Percentiles rank a stretch among this genome's conserved stretches.
phyloP scores from a whole-genome alignment of 805 yeast species.

The Metschnikowia kunwiensis region DNA sequence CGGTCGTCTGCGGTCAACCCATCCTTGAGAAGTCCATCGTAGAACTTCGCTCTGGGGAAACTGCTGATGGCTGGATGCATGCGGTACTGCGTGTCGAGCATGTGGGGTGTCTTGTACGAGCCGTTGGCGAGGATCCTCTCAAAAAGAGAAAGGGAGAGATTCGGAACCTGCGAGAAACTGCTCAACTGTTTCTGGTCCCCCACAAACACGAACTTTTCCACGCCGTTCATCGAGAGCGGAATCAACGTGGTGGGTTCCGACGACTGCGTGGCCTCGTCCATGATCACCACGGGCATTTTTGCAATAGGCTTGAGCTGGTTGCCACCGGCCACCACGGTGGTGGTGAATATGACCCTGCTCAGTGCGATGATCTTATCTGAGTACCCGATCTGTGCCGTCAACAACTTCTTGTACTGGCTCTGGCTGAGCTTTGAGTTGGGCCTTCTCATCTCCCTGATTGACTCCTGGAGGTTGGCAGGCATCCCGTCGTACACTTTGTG shows the following conservation, averaged over 20 bases:
- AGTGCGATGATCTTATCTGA: constrained; percentile 51
- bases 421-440: constrained; percentile 21
- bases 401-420: constrained; percentile 49
- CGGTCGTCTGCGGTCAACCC: constrained; percentile 59
- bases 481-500: constrained; percentile 52
- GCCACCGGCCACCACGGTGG: constrained; percentile 69
- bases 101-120: constrained; percentile 55
- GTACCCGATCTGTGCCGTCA: constrained; percentile 42
- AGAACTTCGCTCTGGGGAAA: constrained; percentile 53
- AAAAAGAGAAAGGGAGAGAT: constrained; percentile 62
- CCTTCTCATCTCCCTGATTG: constrained; percentile 40
- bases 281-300: constrained; percentile 62
- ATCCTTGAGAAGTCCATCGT: constrained; percentile 47
- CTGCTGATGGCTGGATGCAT: constrained; percentile 65
- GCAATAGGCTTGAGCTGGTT: constrained; percentile 52
- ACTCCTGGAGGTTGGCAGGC: constrained; percentile 43
- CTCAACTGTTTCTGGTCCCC: constrained; percentile 77
- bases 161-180: constrained; percentile 66
- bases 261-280: constrained; percentile 79
- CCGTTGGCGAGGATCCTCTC: constrained; percentile 65
- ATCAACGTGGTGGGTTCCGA: constrained; percentile 70
- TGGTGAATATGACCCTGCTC: constrained; percentile 58
- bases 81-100: constrained; percentile 68
- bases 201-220: constrained; percentile 63
- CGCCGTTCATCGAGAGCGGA: constrained; percentile 65